Evolutionary conservation across 257 asterid species (phyloP).

Genomic region (Vinca minor): DNA sequence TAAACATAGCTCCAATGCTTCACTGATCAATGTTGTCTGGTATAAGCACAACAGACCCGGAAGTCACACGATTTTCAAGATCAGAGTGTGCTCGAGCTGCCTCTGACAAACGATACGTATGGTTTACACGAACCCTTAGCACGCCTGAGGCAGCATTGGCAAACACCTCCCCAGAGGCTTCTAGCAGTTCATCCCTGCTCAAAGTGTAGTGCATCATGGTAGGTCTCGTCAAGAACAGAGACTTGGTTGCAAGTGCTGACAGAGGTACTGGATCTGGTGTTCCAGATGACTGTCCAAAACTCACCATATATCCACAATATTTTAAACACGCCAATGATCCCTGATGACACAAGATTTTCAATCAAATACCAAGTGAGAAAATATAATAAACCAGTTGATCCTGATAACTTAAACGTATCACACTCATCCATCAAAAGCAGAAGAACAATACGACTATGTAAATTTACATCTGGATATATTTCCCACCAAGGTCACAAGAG

Average conservation of each 20-base stretch:
- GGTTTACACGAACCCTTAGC: slow-evolving; percentile 55
- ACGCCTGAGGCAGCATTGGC: slow-evolving; percentile 58
- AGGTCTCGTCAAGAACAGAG: slow-evolving; percentile 90
- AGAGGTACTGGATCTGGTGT: slow-evolving; percentile 64
- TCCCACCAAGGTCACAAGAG: not conserved
- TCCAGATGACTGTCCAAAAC: slow-evolving; percentile 90
- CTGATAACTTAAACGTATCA: not conserved
- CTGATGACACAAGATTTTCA: slow-evolving; percentile 33
- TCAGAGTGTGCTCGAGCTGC: slow-evolving; percentile 83
- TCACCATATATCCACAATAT: slow-evolving; percentile 80
- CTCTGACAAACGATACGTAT: slow-evolving; percentile 62
- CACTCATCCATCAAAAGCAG: not conserved
- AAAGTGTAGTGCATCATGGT: slow-evolving; percentile 53
- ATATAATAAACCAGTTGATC: not conserved
- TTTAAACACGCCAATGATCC: slow-evolving; percentile 86
- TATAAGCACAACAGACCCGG: slow-evolving; percentile 77
- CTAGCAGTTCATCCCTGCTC: slow-evolving; percentile 60
- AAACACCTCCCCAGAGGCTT: slow-evolving; percentile 71
- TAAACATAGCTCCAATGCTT: not conserved
- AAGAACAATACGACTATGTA: not conserved
- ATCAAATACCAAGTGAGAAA: not conserved
- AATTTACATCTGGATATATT: not conserved
- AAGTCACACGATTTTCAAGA: slow-evolving; percentile 66
- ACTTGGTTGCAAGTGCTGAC: slow-evolving; percentile 57
- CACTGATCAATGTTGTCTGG: slow-evolving; percentile 23